phyloP scores from a whole-genome alignment of 2,329 filamentous ascomycete genomes.

The Colletotrichum sojae region DNA sequence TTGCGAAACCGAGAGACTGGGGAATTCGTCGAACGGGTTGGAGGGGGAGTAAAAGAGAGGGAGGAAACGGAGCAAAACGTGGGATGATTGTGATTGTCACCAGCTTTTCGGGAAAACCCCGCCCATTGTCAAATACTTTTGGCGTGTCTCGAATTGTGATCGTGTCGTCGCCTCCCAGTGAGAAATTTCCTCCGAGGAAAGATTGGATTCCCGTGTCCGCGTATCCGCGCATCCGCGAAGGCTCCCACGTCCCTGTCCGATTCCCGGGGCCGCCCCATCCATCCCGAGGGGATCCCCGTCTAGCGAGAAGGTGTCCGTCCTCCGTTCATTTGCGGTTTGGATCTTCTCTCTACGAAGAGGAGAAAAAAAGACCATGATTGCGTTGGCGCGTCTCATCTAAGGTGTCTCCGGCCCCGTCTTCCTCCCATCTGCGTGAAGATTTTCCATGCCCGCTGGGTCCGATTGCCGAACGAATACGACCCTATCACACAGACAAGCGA shows the following conservation, averaged over 20 bases:
- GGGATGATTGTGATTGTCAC: too few relatives aligned
- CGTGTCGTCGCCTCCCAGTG: too few relatives aligned
- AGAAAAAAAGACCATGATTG: slow-evolving; percentile 12
- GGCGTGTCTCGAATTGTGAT: too few relatives aligned
- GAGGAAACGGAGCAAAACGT: too few relatives aligned
- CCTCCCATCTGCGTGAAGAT: background rate
- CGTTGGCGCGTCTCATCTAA: slow-evolving; percentile 34
- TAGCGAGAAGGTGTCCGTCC: background rate
- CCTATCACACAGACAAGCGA: background rate
- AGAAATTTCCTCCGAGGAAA: too few relatives aligned
- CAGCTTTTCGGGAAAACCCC: too few relatives aligned
- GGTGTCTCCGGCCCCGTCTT: background rate
- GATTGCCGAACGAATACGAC: slow-evolving; percentile 27
- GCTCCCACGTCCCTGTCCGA: too few relatives aligned
- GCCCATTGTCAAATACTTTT: too few relatives aligned
- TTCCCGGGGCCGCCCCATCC: background rate
- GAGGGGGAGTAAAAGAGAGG: too few relatives aligned
- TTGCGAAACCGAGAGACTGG: too few relatives aligned
- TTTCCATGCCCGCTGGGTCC: slow-evolving; percentile 6
- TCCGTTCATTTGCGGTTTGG: background rate
- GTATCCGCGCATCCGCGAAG: background rate
- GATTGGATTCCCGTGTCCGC: background rate
- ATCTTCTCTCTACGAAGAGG: too few relatives aligned
- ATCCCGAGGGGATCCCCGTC: background rate
- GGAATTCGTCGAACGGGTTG: too few relatives aligned